Percentiles rank a stretch among this genome's conserved stretches.
Evolutionary conservation across 164 flowering plant species (phyloP).

Genomic region (Magnolia sinica): DNA sequence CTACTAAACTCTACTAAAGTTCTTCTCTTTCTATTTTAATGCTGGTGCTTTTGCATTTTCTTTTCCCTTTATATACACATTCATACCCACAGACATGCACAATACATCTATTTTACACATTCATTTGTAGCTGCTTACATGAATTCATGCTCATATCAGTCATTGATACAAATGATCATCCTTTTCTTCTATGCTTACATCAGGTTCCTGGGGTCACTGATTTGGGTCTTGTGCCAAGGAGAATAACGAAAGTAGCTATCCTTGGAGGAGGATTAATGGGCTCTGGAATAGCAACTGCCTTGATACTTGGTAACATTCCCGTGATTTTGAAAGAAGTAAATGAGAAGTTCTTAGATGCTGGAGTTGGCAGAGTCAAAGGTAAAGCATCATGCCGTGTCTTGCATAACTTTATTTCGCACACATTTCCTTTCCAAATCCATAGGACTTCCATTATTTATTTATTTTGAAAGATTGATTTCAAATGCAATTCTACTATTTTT

Average conservation of each 20-base stretch:
- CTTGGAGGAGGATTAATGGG: constrained; percentile 98
- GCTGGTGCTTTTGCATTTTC: background rate
- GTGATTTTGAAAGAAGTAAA: constrained; percentile 91
- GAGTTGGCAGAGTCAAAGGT: constrained; percentile 79
- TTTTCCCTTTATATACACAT: too few species aligned
- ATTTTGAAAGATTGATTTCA: background rate
- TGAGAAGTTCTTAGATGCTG: constrained; percentile 74
- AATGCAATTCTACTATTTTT: constrained; percentile 2
- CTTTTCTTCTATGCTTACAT: background rate
- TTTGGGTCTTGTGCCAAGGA: constrained; percentile 71
- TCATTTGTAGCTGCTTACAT: too few species aligned
- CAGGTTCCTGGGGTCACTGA: constrained; percentile 93
- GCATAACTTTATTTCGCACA: background rate
- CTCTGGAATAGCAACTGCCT: constrained; percentile 92
- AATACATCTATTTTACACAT: too few species aligned
- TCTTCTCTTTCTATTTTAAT: background rate
- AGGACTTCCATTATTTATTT: background rate
- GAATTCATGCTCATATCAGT: background rate
- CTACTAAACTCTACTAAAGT: background rate
- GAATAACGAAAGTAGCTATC: constrained; percentile 69
- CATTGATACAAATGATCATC: background rate
- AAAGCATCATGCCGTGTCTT: constrained; percentile 5
- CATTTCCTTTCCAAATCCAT: background rate
- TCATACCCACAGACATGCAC: too few species aligned
- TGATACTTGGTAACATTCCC: constrained; percentile 64